Base-by-base conservation (phyloP, 1,139 yeast species). In the Hanseniaspora sp. region DNA sequence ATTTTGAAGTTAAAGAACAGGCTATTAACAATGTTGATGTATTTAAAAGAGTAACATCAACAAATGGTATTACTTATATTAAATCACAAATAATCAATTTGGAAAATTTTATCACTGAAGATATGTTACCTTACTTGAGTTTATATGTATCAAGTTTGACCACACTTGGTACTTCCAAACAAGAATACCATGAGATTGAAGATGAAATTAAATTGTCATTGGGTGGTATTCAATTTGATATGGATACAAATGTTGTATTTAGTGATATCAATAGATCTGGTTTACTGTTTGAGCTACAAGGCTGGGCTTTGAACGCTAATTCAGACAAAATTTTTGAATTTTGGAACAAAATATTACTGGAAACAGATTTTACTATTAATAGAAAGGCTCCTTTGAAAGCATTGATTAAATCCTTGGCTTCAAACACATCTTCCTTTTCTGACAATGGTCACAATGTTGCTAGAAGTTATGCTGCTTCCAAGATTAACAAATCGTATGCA, bases 361-460 rank as follows among this genome's bases (percentile, higher is more conserved):
- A 79, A 47, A 87, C 96, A 1, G 79, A 82, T 59, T 83, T 87
- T 61, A 72, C 71, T 23, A 75, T 71, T 31, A 84, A 85, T 51
- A 71, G 80, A 55, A 18, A 34, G 13, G 83, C 82, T 53, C 92
- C 90, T 63, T 72, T 92, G 57, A 74, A 79, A 58, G 80, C 86
- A 1, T 72, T 92, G 59, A 79, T 94, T 46, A 85, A 83, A 61
- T 78, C 82, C 53, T 69, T 83, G 64, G 84, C 86, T 0, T 84
- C 90, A 45, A 90, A 87, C 62, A 87, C 86, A 62, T 72, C 88
- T 60, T 82, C 88, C 61, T 77, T 88, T 53, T 92, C 96, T 7
- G 95, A 90, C 58, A 74, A 84, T 52, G 99, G 99, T 0, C 97
- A 92, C 64, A 74, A 83, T 1, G 90, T 76, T 68, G 96, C 97